phyloP scores from a whole-genome alignment of 306 rosid species.

The Begonia masoniana region DNA sequence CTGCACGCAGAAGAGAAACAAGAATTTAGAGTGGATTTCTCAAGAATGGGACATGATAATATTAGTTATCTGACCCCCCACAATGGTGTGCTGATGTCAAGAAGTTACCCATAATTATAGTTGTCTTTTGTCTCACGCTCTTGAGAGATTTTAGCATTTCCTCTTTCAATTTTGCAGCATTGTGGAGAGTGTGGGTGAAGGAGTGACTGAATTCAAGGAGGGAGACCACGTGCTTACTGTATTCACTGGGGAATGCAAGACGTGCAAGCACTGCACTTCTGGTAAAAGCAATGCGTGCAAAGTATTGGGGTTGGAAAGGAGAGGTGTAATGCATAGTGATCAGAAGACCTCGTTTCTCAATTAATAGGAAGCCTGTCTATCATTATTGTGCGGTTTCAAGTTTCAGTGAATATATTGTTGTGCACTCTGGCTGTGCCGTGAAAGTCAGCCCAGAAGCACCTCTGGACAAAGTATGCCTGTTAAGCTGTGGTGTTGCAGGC shows the following conservation, averaged over 20 bases:
- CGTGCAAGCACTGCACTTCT: conserved; percentile 58
- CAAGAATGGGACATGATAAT: too few species aligned
- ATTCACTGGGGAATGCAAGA: conserved; percentile 84
- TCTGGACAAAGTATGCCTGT: conserved; percentile 77
- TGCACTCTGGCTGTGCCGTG: conserved; percentile 96
- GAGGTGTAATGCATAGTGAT: conserved; percentile 89
- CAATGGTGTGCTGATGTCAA: too few species aligned
- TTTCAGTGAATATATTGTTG: conserved; percentile 83
- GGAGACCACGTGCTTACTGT: conserved; percentile 88
- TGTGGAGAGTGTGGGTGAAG: conserved; percentile 87
- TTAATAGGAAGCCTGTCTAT: conserved; percentile 69
- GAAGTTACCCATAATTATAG: too few species aligned
- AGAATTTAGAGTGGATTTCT: too few species aligned
- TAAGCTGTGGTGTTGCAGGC: conserved; percentile 95
- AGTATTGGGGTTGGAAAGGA: conserved; percentile 77
- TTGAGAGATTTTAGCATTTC: too few species aligned
- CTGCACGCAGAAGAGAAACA: too few species aligned
- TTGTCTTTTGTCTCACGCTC: too few species aligned
- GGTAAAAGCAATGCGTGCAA: conserved; percentile 78
- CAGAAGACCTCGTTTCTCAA: conserved; percentile 77
- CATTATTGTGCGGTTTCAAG: conserved; percentile 97
- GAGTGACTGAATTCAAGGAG: conserved; percentile 63
- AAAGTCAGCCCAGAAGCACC: conserved; percentile 51
- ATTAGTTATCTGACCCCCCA: too few species aligned
- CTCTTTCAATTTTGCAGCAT: conserved; percentile 36